Evolutionary conservation across 345 rosid species (phyloP).

Genomic region (Rhodomyrtus tomentosa): DNA sequence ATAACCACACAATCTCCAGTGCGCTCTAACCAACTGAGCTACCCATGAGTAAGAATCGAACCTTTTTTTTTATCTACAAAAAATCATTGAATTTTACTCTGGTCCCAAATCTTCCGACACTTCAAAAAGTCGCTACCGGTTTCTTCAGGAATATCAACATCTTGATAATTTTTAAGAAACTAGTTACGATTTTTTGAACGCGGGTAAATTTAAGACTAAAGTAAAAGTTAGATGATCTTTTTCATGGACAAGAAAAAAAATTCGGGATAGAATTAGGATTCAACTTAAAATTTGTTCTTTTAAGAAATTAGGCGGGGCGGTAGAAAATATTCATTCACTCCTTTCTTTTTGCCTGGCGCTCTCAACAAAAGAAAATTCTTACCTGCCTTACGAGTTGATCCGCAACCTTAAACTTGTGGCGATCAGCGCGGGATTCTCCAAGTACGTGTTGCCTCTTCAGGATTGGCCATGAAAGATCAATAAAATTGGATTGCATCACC

Average conservation of each 20-base stretch:
- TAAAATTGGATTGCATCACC: background rate
- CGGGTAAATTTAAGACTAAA: background rate
- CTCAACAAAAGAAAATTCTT: background rate
- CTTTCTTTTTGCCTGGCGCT: background rate
- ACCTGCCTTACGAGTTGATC: background rate
- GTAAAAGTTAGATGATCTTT: background rate
- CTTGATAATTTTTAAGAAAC: background rate
- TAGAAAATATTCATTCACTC: background rate
- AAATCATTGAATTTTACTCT: background rate
- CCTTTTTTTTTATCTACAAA: too few relatives aligned
- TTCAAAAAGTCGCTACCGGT: background rate
- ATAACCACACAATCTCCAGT: too few relatives aligned
- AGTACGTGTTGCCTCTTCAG: background rate
- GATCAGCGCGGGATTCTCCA: background rate
- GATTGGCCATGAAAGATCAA: background rate
- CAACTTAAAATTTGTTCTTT: background rate
- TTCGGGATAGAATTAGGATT: background rate
- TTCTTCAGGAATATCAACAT: background rate
- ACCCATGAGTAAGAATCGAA: too few relatives aligned
- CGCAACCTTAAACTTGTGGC: background rate
- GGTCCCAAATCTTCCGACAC: background rate
- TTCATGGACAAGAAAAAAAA: background rate
- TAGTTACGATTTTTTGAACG: fast-evolving
- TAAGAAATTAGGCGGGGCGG: background rate
- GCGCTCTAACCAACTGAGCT: too few relatives aligned